These are phyloP conservation scores for Lecanosticta acicola DNA, from an alignment of 2,329 filamentous ascomycete genomes.

Conservation along the genomic window DNA sequence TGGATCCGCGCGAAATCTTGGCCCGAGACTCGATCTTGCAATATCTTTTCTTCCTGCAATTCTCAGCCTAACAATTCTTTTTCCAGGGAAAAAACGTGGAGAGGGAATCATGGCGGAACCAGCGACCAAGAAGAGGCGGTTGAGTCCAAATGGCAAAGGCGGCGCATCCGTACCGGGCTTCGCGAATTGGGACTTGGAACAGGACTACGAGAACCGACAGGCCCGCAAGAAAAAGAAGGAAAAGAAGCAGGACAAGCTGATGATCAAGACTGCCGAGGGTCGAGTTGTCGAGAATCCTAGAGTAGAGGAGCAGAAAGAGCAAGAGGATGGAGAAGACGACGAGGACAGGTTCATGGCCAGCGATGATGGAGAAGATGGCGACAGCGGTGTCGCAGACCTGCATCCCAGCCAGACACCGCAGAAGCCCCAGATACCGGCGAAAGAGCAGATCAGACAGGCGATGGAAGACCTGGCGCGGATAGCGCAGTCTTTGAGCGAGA, in stretches of 20 bases:
- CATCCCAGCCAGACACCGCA: slow-evolving; percentile 44
- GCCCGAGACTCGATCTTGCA: slow-evolving; percentile 1
- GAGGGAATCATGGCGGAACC: slow-evolving; percentile 41
- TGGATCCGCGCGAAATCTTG: slow-evolving; percentile 5
- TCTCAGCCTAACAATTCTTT: neutral
- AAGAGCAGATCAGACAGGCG: slow-evolving; percentile 75
- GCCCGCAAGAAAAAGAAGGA: slow-evolving; percentile 62
- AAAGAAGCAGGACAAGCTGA: slow-evolving; percentile 69
- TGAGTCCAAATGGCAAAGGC: slow-evolving; percentile 44
- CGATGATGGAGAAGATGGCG: slow-evolving; percentile 43
- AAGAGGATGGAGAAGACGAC: slow-evolving; percentile 46
- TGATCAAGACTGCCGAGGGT: slow-evolving; percentile 82
- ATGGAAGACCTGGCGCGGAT: slow-evolving; percentile 89
- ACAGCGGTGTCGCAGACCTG: slow-evolving; percentile 45
- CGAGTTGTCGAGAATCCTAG: slow-evolving; percentile 50
- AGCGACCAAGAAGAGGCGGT: slow-evolving; percentile 45
- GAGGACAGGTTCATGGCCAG: slow-evolving; percentile 60
- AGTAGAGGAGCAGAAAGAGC: slow-evolving; percentile 37
- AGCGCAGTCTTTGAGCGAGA: slow-evolving; percentile 76
- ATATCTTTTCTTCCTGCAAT: slow-evolving; percentile 1
- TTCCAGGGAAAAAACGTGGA: neutral
- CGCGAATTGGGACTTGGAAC: slow-evolving; percentile 81
- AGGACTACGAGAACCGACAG: slow-evolving; percentile 77
- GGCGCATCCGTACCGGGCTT: slow-evolving; percentile 24
- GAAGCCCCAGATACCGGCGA: slow-evolving; percentile 62